A percentile compares a stretch with the other conserved stretches of the same genome.
phyloP scores from a whole-genome alignment of 345 rosid genomes.

The Euphorbia peplus region DNA sequence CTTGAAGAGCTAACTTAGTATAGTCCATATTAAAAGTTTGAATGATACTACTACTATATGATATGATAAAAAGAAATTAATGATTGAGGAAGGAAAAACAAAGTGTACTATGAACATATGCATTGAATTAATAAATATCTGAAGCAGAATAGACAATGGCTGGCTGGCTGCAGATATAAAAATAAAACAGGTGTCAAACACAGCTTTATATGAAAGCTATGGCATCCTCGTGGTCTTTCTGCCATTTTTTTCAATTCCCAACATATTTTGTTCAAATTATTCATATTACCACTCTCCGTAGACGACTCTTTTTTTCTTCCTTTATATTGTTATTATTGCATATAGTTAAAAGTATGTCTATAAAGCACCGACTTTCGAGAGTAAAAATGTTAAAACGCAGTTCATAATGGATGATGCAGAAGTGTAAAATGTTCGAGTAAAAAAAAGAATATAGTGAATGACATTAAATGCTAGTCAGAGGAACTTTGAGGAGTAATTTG shows the following conservation, averaged over 20 bases:
- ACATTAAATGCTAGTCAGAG: too few relatives aligned
- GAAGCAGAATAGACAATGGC: neutral
- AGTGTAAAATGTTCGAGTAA: too few relatives aligned
- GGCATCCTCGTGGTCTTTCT: neutral
- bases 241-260: slow-evolving; percentile 1
- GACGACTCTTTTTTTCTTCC: neutral
- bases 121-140: neutral
- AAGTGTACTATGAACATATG: neutral
- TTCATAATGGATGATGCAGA: too few relatives aligned
- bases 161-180: neutral
- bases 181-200: slow-evolving; percentile 7
- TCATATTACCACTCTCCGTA: neutral
- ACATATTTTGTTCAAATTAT: neutral
- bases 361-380: too few relatives aligned
- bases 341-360: too few relatives aligned
- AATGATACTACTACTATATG: too few relatives aligned
- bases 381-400: too few relatives aligned
- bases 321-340: too few relatives aligned
- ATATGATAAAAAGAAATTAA: neutral
- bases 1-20: neutral
- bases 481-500: too few relatives aligned
- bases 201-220: neutral
- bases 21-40: neutral
- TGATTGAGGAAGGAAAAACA: neutral
- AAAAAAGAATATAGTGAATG: too few relatives aligned